phyloP scores from a whole-genome alignment of 352 stramenopile species.

The Phytopythium vexans region DNA sequence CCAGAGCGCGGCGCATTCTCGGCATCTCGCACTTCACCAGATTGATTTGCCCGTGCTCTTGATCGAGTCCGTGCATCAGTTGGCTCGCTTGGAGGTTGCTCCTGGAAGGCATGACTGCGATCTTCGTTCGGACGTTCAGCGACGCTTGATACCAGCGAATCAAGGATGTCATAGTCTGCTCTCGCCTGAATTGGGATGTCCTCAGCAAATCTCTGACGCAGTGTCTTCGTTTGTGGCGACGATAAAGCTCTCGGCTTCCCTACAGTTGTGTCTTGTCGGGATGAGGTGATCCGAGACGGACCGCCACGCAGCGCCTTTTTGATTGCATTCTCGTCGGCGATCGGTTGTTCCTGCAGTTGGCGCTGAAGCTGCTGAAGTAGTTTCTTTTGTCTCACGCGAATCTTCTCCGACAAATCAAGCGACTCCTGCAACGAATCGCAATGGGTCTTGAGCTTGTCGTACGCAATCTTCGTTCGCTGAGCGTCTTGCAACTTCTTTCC shows the following conservation, averaged over 20 bases:
- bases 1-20: conserved; percentile 19
- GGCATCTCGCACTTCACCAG: conserved; percentile 1
- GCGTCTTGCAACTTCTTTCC: conserved; percentile 56
- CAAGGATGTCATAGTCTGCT: conserved; percentile 32
- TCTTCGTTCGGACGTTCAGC: not conserved
- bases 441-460: conserved; percentile 69
- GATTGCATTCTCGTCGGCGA: not conserved
- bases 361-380: conserved; percentile 66
- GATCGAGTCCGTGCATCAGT: conserved; percentile 5
- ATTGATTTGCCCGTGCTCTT: not conserved
- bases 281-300: too few relatives aligned
- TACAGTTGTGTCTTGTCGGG: too few relatives aligned
- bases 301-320: conserved; percentile 10
- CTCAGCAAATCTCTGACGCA: too few relatives aligned
- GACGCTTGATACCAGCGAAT: conserved; percentile 23
- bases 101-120: conserved; percentile 7
- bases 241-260: too few relatives aligned
- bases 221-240: not conserved
- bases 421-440: conserved; percentile 78
- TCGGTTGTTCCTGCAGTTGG: conserved; percentile 13
- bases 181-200: conserved; percentile 4
- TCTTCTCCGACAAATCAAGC: conserved; percentile 77
- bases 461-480: conserved; percentile 43
- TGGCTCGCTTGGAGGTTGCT: conserved; percentile 22
- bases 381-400: conserved; percentile 74